phyloP scores from a whole-genome alignment of 805 yeast genomes.

The Candida easanensis region DNA sequence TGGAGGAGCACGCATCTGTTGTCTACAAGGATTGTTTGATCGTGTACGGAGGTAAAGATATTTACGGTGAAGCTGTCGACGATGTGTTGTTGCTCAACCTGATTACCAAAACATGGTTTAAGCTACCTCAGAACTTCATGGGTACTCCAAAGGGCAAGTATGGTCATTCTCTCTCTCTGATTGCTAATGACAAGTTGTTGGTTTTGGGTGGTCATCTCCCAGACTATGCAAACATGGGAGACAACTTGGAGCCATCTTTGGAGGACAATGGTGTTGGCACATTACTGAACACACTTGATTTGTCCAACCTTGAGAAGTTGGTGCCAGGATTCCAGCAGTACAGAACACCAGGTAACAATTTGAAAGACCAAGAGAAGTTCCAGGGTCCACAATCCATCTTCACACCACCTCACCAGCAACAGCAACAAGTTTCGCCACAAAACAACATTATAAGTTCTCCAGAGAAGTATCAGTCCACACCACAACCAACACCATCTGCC shows the following conservation, averaged over 20 bases:
- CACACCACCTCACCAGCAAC: slow-evolving; percentile 17
- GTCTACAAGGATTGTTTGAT: slow-evolving; percentile 75
- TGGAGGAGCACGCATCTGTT: slow-evolving; percentile 89
- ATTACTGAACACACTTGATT: slow-evolving; percentile 62
- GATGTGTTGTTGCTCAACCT: slow-evolving; percentile 75
- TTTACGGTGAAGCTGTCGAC: slow-evolving; percentile 63
- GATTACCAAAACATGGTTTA: slow-evolving; percentile 68
- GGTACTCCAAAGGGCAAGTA: slow-evolving; percentile 75
- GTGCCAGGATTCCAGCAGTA: slow-evolving; percentile 35
- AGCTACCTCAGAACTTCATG: slow-evolving; percentile 46
- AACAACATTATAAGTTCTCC: slow-evolving; percentile 1
- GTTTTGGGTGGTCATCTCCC: slow-evolving; percentile 91
- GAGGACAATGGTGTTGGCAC: slow-evolving; percentile 55
- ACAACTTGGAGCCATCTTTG: slow-evolving; percentile 51
- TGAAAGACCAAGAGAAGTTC: slow-evolving; percentile 19
- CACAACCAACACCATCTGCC: neutral
- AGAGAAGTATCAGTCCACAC: neutral
- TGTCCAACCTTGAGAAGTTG: slow-evolving; percentile 33
- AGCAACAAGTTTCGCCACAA: slow-evolving; percentile 8
- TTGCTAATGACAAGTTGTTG: slow-evolving; percentile 63
- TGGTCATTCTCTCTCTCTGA: slow-evolving; percentile 83
- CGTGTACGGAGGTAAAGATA: slow-evolving; percentile 86
- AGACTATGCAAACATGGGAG: slow-evolving; percentile 54
- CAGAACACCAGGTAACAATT: slow-evolving; percentile 34
- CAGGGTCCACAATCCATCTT: slow-evolving; percentile 21